A percentile compares a stretch with the other conserved stretches of the same genome.
Evolutionary conservation across 2,329 filamentous ascomycete genomes (phyloP).

Genomic region (Knufia petricola): DNA sequence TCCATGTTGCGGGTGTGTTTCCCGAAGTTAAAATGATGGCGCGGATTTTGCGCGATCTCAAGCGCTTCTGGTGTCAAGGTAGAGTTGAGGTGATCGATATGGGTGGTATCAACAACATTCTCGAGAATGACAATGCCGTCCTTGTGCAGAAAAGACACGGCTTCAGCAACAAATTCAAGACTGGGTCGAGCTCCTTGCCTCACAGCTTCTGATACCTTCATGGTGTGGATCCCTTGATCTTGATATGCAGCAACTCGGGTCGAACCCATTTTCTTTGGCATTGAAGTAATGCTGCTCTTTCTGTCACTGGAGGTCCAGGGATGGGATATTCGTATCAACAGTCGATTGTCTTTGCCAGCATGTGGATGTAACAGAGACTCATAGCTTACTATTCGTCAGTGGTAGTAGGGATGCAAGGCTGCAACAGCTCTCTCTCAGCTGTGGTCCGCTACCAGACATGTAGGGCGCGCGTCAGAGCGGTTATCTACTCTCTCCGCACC

Average conservation of each 20-base stretch:
- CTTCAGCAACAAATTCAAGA: conserved; percentile 21
- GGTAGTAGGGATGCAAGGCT: no score
- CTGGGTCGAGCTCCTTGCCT: conserved; percentile 12
- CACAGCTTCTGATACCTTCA: conserved; percentile 17
- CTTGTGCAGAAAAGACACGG: conserved; percentile 24
- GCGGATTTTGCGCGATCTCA: conserved; percentile 24
- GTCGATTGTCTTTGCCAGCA: no score
- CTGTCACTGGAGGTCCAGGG: not conserved
- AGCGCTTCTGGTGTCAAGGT: conserved; percentile 26
- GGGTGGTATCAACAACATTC: conserved; percentile 28
- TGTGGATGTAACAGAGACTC: no score
- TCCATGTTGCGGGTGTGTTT: conserved; percentile 32
- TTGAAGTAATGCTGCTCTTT: not conserved
- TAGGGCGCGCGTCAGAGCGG: no score
- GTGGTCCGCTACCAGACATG: no score
- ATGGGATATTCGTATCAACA: no score
- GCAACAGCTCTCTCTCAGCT: no score
- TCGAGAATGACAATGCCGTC: conserved; percentile 32
- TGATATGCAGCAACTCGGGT: conserved; percentile 8
- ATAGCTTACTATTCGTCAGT: no score
- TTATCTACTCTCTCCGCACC: no score
- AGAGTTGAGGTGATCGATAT: conserved; percentile 29
- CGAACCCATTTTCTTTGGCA: conserved; percentile 16
- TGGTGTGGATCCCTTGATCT: conserved; percentile 19
- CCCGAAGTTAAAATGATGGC: conserved; percentile 27